Evolutionary conservation across 1,284 basidiomycete genomes (phyloP), one percentile per base, ranked within the genome.

Genomic region (Meira miltonrushii): DNA sequence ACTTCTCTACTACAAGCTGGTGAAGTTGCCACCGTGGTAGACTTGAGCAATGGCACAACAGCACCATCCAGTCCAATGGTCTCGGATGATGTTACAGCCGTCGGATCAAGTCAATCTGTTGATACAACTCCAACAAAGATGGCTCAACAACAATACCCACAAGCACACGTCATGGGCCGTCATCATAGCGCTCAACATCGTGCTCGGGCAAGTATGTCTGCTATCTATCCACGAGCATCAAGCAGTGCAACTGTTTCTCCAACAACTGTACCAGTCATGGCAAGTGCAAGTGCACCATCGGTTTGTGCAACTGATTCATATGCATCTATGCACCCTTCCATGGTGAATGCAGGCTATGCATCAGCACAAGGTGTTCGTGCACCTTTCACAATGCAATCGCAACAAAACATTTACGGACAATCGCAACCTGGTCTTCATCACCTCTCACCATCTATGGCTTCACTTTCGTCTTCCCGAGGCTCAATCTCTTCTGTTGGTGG

Each of bases 51-150:
- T 17, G 15, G 19, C 40, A 43, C 44, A 61, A 59, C 44, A 68
- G 69, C 52, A 65, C 76, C 41, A 66, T 71, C 51, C 55, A 62
- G 43, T 65, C 66, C 15, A 55, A 61, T 52, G 61, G 61, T 38
- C 59, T 58, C 41, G 58, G 54, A 23, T 63, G 17, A 59, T 64
- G 46, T 65, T 63, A 59, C 66, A 61, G 19, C 55, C 60, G 49
- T 44, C 17, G 43, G 17, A 17, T 4, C 43, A 17, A 44, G 43
- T 25, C 43, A 44, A 17, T 17, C 43, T 9, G 43, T 25, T 25
- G 43, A 17, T 25, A 25, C 43, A 8, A 44, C 23, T 9, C 43
- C 43, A 17, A 25, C 43, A 17, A 17, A 44, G 17, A 25, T 33
- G 4, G 17, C 9, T 4, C 17, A 44, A 25, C 43, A 17, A 44